Conservation (phyloP, 495 filamentous ascomycete genomes). For the Podospora comata region DNA sequence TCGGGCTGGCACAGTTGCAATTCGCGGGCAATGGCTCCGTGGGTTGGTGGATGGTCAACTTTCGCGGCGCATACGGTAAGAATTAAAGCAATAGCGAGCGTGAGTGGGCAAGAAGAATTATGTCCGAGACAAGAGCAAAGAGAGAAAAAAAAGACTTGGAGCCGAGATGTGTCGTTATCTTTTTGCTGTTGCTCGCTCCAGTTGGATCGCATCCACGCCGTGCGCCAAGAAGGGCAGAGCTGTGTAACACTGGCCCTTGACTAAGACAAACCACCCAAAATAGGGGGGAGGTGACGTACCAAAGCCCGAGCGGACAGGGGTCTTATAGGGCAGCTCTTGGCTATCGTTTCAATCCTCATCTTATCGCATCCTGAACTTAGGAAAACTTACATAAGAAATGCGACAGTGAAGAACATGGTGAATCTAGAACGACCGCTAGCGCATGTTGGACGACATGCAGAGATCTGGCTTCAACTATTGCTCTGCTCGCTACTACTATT, state of each 20-base stretch:
- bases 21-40: background rate
- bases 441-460: background rate
- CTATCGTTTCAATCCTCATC: background rate
- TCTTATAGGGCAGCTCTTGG: background rate
- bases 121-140: background rate
- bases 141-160: constrained; percentile 8
- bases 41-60: background rate
- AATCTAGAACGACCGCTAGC: background rate
- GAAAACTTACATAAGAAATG: background rate
- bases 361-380: background rate
- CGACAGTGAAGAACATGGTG: background rate
- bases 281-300: constrained; percentile 10
- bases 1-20: background rate
- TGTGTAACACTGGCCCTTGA: constrained; percentile 7
- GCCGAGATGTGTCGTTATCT: constrained; percentile 12
- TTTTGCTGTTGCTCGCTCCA: background rate
- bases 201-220: constrained; percentile 2
- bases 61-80: background rate
- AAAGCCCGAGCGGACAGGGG: background rate
- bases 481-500: background rate
- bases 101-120: background rate
- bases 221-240: constrained; percentile 10
- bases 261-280: constrained; percentile 10
- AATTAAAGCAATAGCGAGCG: constrained; percentile 7
- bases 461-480: background rate